Conservation (phyloP, 192 early-diverging fungal genomes). For the Backusella australiensis region DNA sequence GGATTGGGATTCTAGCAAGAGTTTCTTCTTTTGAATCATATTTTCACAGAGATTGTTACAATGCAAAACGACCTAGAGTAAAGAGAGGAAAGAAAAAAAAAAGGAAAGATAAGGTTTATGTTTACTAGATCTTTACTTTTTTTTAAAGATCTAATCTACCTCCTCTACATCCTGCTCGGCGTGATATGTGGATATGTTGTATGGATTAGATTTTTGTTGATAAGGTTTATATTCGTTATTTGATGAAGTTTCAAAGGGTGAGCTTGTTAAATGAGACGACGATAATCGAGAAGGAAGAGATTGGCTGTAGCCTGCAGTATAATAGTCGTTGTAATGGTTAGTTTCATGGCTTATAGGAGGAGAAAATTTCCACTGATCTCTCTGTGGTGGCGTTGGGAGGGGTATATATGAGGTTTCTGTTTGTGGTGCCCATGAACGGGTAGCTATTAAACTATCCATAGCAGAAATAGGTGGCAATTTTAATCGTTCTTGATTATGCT, state of each 20-base stretch:
- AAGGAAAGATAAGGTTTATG: background rate
- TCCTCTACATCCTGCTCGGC: slow-evolving; percentile 6
- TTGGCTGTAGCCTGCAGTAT: background rate
- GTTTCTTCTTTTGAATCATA: slow-evolving; percentile 18
- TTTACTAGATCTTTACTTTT: background rate
- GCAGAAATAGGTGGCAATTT: slow-evolving; percentile 15
- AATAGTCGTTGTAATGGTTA: background rate
- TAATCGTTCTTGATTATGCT: background rate
- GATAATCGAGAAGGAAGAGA: background rate
- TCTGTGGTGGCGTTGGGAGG: background rate
- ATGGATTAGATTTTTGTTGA: background rate
- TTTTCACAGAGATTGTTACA: slow-evolving; percentile 22
- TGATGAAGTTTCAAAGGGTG: background rate
- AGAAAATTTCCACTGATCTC: slow-evolving; percentile 5
- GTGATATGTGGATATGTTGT: background rate
- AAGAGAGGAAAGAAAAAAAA: background rate
- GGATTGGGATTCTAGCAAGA: slow-evolving; percentile 1
- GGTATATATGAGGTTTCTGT: background rate
- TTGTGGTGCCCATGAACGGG: slow-evolving; percentile 7
- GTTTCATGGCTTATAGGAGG: background rate
- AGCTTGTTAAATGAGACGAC: background rate
- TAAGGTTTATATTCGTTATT: background rate
- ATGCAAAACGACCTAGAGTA: slow-evolving; percentile 16
- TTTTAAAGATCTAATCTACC: background rate
- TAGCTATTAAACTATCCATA: slow-evolving; percentile 8